These are phyloP conservation scores for Hippophae gyantsensis DNA, from an alignment of 306 rosid genomes.

Conservation along the genomic window DNA sequence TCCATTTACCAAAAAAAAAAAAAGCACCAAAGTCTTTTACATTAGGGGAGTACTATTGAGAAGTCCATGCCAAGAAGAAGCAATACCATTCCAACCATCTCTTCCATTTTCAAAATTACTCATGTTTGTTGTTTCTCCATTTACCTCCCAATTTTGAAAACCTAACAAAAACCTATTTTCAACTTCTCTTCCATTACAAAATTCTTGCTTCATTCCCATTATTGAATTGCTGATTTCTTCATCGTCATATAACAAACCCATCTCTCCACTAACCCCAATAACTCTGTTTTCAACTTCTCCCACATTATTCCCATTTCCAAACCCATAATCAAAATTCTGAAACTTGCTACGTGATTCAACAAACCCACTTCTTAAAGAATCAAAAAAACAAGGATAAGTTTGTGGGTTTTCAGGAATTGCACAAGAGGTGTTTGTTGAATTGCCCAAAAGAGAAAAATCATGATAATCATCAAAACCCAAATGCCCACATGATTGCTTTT, in stretches of 20 bases:
- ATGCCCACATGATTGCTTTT: slow-evolving; percentile 50
- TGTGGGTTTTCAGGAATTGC: slow-evolving; percentile 26
- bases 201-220: slow-evolving; percentile 66
- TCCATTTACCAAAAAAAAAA: background rate
- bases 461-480: slow-evolving; percentile 41
- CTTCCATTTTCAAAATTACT: slow-evolving; percentile 56
- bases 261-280: slow-evolving; percentile 35
- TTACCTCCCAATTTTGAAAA: slow-evolving; percentile 67
- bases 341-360: slow-evolving; percentile 31
- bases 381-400: slow-evolving; percentile 37
- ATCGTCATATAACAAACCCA: slow-evolving; percentile 32
- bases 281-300: slow-evolving; percentile 45
- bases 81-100: slow-evolving; percentile 61
- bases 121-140: slow-evolving; percentile 34
- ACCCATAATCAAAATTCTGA: slow-evolving; percentile 45
- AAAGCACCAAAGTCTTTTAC: slow-evolving; percentile 21
- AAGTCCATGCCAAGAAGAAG: slow-evolving; percentile 82
- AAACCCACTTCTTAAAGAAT: slow-evolving; percentile 50
- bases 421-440: slow-evolving; percentile 23
- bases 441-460: slow-evolving; percentile 38
- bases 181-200: slow-evolving; percentile 34
- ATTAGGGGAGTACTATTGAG: slow-evolving; percentile 70
- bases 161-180: slow-evolving; percentile 64
- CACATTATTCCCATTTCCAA: slow-evolving; percentile 40
- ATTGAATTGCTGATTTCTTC: slow-evolving; percentile 45